A percentile compares a stretch with the other conserved stretches of the same genome.
These are phyloP conservation scores for Haplographium delicatum DNA, from an alignment of 495 filamentous ascomycete species.

Conservation along the genomic window DNA sequence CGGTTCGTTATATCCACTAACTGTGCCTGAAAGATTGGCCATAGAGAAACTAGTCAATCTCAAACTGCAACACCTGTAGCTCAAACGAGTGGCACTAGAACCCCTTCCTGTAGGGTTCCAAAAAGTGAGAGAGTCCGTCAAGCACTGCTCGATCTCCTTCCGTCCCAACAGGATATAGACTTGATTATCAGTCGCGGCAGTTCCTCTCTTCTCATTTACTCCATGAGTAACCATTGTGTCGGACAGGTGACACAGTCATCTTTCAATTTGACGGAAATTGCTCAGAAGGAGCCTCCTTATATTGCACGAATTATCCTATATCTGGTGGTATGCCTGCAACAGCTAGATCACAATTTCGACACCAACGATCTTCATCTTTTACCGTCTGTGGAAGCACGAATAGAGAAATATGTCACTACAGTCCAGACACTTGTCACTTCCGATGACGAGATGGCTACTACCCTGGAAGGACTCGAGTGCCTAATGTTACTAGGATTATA, in stretches of 20 bases:
- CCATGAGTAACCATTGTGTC: constrained; percentile 25
- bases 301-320: constrained; percentile 43
- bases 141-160: constrained; percentile 29
- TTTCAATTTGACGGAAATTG: constrained; percentile 28
- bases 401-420: constrained; percentile 31
- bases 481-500: constrained; percentile 33
- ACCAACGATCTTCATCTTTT: constrained; percentile 26
- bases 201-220: constrained; percentile 28
- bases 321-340: constrained; percentile 42
- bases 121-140: constrained; percentile 30
- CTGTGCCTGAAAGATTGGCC: constrained; percentile 23
- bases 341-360: constrained; percentile 30
- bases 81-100: constrained; percentile 18
- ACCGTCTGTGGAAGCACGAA: constrained; percentile 27
- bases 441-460: constrained; percentile 45
- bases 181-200: constrained; percentile 26
- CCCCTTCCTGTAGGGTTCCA: constrained; percentile 19
- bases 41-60: constrained; percentile 19
- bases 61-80: constrained; percentile 12
- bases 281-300: constrained; percentile 36
- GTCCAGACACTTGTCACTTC: constrained; percentile 39
- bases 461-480: constrained; percentile 39
- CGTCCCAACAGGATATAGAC: constrained; percentile 35
- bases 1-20: constrained; percentile 5
- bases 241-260: constrained; percentile 23